Base-by-base conservation (phyloP, 1,284 basidiomycete genomes). In the Trichosporon asahii region DNA sequence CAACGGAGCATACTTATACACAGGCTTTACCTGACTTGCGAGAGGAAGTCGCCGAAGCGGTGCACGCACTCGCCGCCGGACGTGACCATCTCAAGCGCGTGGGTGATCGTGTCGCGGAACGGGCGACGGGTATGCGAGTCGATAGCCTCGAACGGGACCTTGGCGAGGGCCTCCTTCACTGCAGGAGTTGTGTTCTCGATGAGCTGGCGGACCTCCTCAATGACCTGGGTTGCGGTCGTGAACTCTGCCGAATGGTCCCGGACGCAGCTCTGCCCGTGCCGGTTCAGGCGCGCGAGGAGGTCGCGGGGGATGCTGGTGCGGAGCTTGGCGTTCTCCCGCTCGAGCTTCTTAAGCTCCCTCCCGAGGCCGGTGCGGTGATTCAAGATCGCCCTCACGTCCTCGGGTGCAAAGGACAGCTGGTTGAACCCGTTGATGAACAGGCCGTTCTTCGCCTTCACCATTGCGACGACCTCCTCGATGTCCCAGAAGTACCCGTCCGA, bases 21-120 rank as follows among this genome's bases (percentile, higher is more conserved):
- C 37, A 64, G 33, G 37, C 12, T 82, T 80, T 21, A 68, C 63
- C 18, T 21, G 25, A 68, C 21, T 29, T 71, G 67, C n/a, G 9
- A 21, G 0, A 68, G 61, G 35, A 71, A 68, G 65, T 71, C 70
- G 60, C 70, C 67, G 57, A 68, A 68, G 23, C 70, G 60, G 49
- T 68, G 67, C 31, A 66, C 46, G 7, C 67, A 67, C 67, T 66
- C 70, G n/a, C 67, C 70, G 18, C 70, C 70, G 1, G 60, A 66
- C 21, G 18, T 57, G 14, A 68, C 70, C 21, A 68, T 60, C 65
- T 68, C 67, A 27, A 68, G 25, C 18, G 70, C 67, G 31, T 68
- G 70, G 25, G 25, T 18, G 27, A 71, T 63, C 12, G 70, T 71
- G 67, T 71, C 33, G 49, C 70, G 70, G 53, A 68, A 66, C 14